Base-by-base conservation (phyloP, 495 filamentous ascomycete genomes). In the Chaetomidium leptoderma region DNA sequence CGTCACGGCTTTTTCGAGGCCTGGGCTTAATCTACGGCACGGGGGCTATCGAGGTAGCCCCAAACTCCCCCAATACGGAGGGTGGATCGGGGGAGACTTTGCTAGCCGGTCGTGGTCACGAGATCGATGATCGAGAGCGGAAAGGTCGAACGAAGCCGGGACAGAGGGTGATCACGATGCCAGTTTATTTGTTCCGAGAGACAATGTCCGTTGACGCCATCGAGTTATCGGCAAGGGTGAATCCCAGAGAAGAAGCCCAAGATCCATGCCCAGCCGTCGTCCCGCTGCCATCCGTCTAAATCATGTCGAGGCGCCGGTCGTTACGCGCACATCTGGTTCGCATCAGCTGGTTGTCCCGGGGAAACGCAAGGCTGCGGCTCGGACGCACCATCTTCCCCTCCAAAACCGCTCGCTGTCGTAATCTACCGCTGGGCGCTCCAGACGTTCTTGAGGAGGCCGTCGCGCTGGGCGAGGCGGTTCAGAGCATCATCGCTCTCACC, bases 401-500 rank as follows among this genome's bases (percentile, higher is more conserved):
- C 55, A 59, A 63, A 61, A n/a, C 36, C 40, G 29, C 55, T 42
- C 58, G 47, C 43, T 23, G 21, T 47, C 54, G 52, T 17, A 59
- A 60, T 77, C 80, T 85, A 89, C 75, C 84, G 82, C 76, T 90
- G 86, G 70, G 84, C 86, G 74, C 83, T 86, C 95, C 95, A 99
- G 67, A 99, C 93, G 71, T 80, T 87, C 87, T 96, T 96, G 73
- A 99, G 74, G 75, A 95, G 87, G 60, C 93, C 93, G 74, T 99
- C 93, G 68, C 86, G 83, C 86, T 99, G 93, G 60, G 91, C 82
- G 66, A 99, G 82, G 67, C 93, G 79, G 85, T 99, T 99, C 72
- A 99, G 74, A 65, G 87, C 84, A 81, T 99, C 95, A 73, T 99
- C 93, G 72, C 85, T 85, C 88, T 99, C 93, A 64, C 93, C 93